phyloP scores from a whole-genome alignment of 371 early-diverging fungal species.

The Actinomortierella ambigua region DNA sequence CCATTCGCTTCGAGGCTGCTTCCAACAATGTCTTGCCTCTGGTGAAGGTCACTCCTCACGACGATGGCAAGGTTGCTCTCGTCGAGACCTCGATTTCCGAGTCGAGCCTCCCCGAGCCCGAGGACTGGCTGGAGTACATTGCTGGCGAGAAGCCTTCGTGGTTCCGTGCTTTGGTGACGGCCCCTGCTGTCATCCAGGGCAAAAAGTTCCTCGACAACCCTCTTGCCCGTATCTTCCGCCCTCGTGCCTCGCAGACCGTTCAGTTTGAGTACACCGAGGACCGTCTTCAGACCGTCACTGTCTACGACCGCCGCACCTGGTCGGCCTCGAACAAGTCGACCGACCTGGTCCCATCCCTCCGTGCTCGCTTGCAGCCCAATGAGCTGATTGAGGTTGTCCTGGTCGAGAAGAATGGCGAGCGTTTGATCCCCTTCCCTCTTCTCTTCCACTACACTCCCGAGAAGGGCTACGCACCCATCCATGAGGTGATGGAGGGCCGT shows the following conservation, averaged over 20 bases:
- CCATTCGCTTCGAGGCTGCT: conserved; percentile 41
- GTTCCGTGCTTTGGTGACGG: conserved; percentile 87
- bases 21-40: conserved; percentile 21
- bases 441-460: conserved; percentile 82
- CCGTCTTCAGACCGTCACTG: conserved; percentile 56
- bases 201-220: conserved; percentile 81
- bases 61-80: conserved; percentile 52
- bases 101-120: conserved; percentile 66
- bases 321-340: conserved; percentile 60
- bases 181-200: conserved; percentile 84
- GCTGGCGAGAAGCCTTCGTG: conserved; percentile 78
- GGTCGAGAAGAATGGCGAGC: conserved; percentile 71
- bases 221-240: conserved; percentile 78
- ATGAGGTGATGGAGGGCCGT: conserved; percentile 93
- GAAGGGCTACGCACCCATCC: conserved; percentile 84
- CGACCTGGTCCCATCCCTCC: conserved; percentile 61
- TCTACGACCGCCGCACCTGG: conserved; percentile 68
- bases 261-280: conserved; percentile 60
- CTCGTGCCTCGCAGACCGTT: conserved; percentile 83
- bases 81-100: conserved; percentile 60
- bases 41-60: conserved; percentile 35
- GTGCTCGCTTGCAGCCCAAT: conserved; percentile 66
- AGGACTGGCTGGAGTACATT: conserved; percentile 76
- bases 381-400: conserved; percentile 70
- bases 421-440: conserved; percentile 75